These are phyloP conservation scores for Juglanconis oblonga DNA, from an alignment of 2,329 filamentous ascomycete species.

Conservation along the genomic window DNA sequence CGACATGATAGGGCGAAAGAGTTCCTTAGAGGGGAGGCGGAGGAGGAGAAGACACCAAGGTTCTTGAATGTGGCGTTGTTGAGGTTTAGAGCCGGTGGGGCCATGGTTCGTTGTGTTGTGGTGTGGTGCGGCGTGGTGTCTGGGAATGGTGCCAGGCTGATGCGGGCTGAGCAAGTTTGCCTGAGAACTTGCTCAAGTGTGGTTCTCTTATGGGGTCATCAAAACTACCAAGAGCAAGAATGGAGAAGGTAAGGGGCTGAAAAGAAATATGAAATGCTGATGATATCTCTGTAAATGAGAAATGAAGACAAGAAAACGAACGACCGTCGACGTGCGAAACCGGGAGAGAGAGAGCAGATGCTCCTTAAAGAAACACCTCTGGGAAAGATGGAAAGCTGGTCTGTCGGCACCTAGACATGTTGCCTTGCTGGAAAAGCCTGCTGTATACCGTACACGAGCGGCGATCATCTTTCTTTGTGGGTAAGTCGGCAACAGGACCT, in stretches of 20 bases:
- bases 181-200: slow-evolving; percentile 10
- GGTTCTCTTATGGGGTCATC: background rate
- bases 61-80: slow-evolving; percentile 16
- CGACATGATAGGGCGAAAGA: slow-evolving; percentile 30
- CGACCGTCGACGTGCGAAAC: too few species aligned
- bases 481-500: background rate
- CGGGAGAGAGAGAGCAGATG: too few species aligned
- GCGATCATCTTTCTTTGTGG: background rate
- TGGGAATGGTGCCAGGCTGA: background rate
- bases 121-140: background rate
- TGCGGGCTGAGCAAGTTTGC: slow-evolving; percentile 8
- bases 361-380: too few species aligned
- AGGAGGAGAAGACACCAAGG: slow-evolving; percentile 25
- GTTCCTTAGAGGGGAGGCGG: slow-evolving; percentile 27
- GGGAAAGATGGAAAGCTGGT: slow-evolving; percentile 2
- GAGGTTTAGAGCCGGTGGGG: slow-evolving; percentile 22
- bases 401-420: background rate
- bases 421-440: too few species aligned
- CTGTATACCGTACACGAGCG: background rate
- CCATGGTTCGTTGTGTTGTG: slow-evolving; percentile 14
- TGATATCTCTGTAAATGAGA: background rate
- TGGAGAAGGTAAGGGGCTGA: background rate
- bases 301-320: background rate
- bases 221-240: slow-evolving; percentile 2
- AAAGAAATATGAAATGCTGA: background rate